Conservation (phyloP, 139 green algal genomes). For the Coccomyxa sp. region DNA sequence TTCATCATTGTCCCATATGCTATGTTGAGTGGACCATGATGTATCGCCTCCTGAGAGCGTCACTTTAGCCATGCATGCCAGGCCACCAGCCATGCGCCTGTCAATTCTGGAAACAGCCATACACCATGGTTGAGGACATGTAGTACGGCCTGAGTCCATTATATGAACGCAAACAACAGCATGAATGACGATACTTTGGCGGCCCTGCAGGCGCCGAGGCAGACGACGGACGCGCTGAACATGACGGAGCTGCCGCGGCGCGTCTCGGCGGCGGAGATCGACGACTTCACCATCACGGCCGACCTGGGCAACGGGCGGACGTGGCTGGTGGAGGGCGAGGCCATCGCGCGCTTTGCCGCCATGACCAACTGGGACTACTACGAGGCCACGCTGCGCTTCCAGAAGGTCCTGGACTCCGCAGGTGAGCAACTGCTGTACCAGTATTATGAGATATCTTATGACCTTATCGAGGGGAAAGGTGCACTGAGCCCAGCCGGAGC, state of each 20-base stretch:
- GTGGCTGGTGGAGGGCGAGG: slow-evolving; percentile 55
- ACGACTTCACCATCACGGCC: slow-evolving; percentile 66
- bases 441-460: background rate
- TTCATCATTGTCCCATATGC: slow-evolving; percentile 2
- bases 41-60: too few species aligned
- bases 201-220: slow-evolving; percentile 23
- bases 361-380: slow-evolving; percentile 98
- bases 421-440: slow-evolving; percentile 18
- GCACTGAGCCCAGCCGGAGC: background rate
- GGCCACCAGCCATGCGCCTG: too few species aligned
- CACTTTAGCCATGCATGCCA: too few species aligned
- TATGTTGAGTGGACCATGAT: too few species aligned
- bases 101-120: too few species aligned
- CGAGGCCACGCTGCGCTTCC: slow-evolving; percentile 72
- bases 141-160: too few species aligned
- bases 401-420: slow-evolving; percentile 33
- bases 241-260: slow-evolving; percentile 24
- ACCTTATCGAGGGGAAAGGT: too few species aligned
- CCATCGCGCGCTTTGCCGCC: slow-evolving; percentile 77
- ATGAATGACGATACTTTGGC: too few species aligned
- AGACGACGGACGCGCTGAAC: slow-evolving; percentile 55
- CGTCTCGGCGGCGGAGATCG: slow-evolving; percentile 36
- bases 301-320: slow-evolving; percentile 24
- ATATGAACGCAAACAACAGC: too few species aligned
- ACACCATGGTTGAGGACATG: too few species aligned